These are phyloP conservation scores for Penicillium roqueforti DNA, from an alignment of 495 filamentous ascomycete genomes.

Conservation along the genomic window DNA sequence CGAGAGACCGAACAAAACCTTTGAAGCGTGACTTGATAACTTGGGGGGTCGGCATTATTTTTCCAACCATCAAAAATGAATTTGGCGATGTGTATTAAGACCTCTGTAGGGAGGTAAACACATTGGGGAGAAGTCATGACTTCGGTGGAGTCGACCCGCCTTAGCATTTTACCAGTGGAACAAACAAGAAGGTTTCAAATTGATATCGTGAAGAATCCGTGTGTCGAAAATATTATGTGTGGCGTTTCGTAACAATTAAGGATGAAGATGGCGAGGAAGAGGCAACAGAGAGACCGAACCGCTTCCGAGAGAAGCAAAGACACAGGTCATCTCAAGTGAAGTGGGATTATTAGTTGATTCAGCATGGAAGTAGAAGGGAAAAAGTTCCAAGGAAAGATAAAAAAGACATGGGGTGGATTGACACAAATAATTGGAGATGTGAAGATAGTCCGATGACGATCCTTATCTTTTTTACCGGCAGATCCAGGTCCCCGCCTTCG, in stretches of 20 bases:
- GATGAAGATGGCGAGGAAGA: neutral
- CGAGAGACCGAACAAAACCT: constrained; percentile 55
- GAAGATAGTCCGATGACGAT: constrained; percentile 3
- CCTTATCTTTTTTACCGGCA: constrained; percentile 4
- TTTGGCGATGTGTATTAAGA: constrained; percentile 47
- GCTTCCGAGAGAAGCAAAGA: neutral
- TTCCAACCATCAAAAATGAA: constrained; percentile 16
- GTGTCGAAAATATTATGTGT: neutral
- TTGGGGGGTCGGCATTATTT: neutral
- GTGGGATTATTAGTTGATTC: neutral
- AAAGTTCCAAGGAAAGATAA: neutral
- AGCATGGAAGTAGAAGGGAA: neutral
- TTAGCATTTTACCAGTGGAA: neutral
- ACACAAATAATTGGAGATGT: neutral
- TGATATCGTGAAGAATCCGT: neutral
- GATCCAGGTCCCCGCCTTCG: neutral
- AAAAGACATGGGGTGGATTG: constrained; percentile 1
- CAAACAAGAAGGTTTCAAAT: neutral
- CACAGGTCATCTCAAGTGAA: neutral
- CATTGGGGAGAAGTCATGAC: neutral
- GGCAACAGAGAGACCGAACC: neutral
- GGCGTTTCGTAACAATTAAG: neutral
- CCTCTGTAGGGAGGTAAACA: constrained; percentile 45
- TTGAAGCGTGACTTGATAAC: constrained; percentile 41
- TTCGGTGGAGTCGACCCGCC: neutral